Conservation (phyloP, 176 grass and related monocot species). For the Musa troglodytarum region DNA sequence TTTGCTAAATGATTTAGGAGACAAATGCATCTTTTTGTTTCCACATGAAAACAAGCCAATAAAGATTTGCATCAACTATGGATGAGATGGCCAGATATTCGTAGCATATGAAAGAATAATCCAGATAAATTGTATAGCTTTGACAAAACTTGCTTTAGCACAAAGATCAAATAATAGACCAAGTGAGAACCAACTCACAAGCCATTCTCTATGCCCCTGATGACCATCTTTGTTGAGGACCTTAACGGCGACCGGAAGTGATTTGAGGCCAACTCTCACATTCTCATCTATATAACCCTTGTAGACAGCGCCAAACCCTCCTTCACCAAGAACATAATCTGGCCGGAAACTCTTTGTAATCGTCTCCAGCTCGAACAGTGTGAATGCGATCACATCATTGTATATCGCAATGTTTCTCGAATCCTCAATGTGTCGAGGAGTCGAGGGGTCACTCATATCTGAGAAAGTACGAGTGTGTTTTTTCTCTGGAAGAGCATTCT, state of each 20-base stretch:
- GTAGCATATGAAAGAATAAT: neutral
- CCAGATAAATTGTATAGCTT: neutral
- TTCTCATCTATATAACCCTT: constrained; percentile 99
- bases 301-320: constrained; percentile 95
- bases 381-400: constrained; percentile 86
- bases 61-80: neutral
- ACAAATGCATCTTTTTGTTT: neutral
- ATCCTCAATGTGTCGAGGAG: constrained; percentile 74
- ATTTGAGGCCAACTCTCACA: constrained; percentile 90
- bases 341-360: constrained; percentile 96
- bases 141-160: no score
- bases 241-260: constrained; percentile 91
- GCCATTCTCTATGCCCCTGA: constrained; percentile 98
- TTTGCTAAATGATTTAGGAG: neutral
- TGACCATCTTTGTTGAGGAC: constrained; percentile 98
- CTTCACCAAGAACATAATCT: constrained; percentile 95
- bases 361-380: constrained; percentile 89
- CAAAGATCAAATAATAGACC: neutral
- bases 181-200: constrained; percentile 44
- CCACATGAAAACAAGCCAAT: neutral
- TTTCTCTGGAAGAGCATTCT: constrained; percentile 42
- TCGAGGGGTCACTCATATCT: constrained; percentile 67
- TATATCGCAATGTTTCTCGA: constrained; percentile 90
- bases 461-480: constrained; percentile 61
- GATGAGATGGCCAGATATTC: no score